phyloP scores from a whole-genome alignment of 1,284 basidiomycete genomes.

The Tetrapyrgos nigripes region DNA sequence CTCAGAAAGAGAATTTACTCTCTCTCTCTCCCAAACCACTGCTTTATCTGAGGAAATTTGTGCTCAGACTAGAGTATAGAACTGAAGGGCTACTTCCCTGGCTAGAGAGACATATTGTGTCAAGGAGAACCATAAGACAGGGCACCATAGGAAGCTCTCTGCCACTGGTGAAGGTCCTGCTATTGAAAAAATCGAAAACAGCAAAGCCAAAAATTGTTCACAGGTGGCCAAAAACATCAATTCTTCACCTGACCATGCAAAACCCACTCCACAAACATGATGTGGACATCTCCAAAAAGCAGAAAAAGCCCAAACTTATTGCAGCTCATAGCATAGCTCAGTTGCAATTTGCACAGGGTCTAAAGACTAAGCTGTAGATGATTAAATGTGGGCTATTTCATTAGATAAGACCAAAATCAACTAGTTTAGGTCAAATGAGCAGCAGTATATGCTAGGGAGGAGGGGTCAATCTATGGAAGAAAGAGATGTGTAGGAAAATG shows the following conservation, averaged over 20 bases:
- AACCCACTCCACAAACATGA: too few species aligned
- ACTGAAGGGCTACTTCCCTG: neutral
- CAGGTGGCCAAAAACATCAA: slow-evolving; percentile 11
- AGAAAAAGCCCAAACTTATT: slow-evolving; percentile 20
- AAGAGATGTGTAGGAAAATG: neutral
- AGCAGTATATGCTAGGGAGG: slow-evolving; percentile 29
- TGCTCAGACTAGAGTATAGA: neutral
- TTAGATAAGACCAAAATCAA: too few species aligned
- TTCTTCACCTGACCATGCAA: neutral
- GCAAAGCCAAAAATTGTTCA: neutral
- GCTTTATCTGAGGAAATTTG: too few species aligned
- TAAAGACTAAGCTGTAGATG: slow-evolving; percentile 29
- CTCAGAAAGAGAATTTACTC: too few species aligned
- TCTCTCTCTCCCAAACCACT: too few species aligned
- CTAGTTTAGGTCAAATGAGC: slow-evolving; percentile 44
- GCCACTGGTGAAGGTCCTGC: neutral
- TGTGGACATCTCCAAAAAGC: too few species aligned
- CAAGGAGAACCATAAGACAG: neutral
- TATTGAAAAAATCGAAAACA: neutral
- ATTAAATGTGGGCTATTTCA: too few species aligned
- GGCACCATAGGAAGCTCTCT: too few species aligned
- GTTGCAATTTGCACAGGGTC: slow-evolving; percentile 26
- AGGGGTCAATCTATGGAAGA: slow-evolving; percentile 15
- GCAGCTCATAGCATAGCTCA: slow-evolving; percentile 19
- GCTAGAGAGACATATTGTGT: neutral